Evolutionary conservation across 306 rosid species (phyloP).

Genomic region (Luffa acutangula): DNA sequence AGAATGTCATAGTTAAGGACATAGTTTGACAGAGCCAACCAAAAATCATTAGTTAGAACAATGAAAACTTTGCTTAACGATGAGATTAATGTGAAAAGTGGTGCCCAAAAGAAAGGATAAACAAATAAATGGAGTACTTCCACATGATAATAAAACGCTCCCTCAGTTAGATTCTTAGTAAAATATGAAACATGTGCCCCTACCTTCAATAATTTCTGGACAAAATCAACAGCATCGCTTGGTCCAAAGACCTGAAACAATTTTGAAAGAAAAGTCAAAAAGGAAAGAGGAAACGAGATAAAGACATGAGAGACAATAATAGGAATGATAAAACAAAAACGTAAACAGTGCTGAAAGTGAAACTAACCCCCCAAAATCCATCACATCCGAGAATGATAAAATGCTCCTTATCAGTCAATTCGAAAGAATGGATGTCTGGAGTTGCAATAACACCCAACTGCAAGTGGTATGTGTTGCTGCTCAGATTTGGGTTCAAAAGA

Average conservation of each 20-base stretch:
- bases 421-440: conserved; percentile 77
- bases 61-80: background rate
- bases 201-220: conserved; percentile 63
- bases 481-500: conserved; percentile 4
- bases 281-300: conserved; percentile 2
- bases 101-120: background rate
- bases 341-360: background rate
- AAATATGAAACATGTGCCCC: conserved; percentile 15
- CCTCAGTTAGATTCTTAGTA: background rate
- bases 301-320: conserved; percentile 8
- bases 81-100: background rate
- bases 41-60: background rate
- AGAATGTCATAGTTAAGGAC: background rate
- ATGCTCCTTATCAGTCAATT: conserved; percentile 60
- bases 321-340: background rate
- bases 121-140: background rate
- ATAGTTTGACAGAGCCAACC: background rate
- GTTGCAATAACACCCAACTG: conserved; percentile 81
- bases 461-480: conserved; percentile 19
- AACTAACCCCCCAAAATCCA: conserved; percentile 88
- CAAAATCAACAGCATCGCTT: conserved; percentile 85
- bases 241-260: conserved; percentile 83
- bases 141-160: background rate
- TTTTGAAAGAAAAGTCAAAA: conserved; percentile 7
- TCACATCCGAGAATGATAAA: conserved; percentile 93